These are phyloP conservation scores for Colletotrichum lini DNA, from an alignment of 2,329 filamentous ascomycete species.

Conservation along the genomic window DNA sequence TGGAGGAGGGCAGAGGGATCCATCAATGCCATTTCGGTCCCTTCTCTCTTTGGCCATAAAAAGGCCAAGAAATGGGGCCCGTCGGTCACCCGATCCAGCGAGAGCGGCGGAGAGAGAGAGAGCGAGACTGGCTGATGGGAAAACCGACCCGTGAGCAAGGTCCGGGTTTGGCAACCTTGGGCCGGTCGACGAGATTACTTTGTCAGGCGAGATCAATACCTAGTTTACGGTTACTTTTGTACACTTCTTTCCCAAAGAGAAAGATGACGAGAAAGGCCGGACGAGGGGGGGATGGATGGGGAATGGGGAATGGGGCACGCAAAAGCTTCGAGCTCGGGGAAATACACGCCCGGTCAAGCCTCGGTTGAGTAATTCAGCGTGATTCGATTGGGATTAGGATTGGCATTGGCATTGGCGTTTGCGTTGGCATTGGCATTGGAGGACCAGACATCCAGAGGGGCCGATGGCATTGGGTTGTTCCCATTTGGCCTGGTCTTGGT, in stretches of 20 bases:
- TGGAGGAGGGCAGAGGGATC: neutral
- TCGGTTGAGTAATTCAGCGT: conserved; percentile 28
- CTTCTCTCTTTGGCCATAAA: conserved; percentile 9
- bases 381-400: neutral
- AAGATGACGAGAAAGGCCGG: conserved; percentile 9
- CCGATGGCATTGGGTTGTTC: too few species aligned
- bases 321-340: neutral
- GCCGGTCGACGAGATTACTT: conserved; percentile 8
- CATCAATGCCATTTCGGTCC: conserved; percentile 21
- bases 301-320: neutral
- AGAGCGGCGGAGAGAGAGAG: neutral
- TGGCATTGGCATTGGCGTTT: neutral
- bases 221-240: too few species aligned
- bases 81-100: neutral
- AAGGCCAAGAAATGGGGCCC: neutral
- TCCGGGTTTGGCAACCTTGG: conserved; percentile 1
- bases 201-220: neutral
- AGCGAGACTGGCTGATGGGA: neutral
- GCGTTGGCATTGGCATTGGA: neutral
- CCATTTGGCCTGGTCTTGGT: too few species aligned
- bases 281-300: neutral
- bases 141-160: neutral
- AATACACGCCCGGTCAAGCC: conserved; percentile 23
- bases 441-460: too few species aligned
- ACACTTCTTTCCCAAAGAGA: neutral